These are phyloP conservation scores for Claviceps citrina DNA, from an alignment of 2,329 filamentous ascomycete species.

Conservation along the genomic window DNA sequence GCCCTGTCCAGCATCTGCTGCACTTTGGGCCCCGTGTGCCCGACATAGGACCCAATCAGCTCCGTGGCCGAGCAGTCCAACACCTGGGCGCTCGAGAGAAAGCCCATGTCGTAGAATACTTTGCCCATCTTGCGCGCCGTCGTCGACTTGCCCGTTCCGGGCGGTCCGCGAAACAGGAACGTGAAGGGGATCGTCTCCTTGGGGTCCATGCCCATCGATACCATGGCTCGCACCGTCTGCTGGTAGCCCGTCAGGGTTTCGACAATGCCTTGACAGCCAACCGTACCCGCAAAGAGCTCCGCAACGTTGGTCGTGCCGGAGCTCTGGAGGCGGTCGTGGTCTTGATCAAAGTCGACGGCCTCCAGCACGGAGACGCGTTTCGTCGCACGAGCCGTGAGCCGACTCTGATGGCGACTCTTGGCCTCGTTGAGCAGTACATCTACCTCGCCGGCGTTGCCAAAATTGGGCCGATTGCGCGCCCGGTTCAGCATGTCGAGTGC, in stretches of 20 bases:
- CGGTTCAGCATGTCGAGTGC: constrained; percentile 45
- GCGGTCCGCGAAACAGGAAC: constrained; percentile 50
- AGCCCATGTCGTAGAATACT: constrained; percentile 59
- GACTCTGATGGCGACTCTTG: constrained; percentile 26
- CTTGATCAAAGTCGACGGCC: constrained; percentile 57
- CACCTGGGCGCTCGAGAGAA: constrained; percentile 44
- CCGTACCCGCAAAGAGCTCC: constrained; percentile 39
- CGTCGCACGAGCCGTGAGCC: constrained; percentile 11
- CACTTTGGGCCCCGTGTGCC: constrained; percentile 55
- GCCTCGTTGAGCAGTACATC: constrained; percentile 48
- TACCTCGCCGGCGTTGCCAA: constrained; percentile 62
- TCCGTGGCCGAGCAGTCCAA: constrained; percentile 53
- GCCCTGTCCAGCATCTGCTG: constrained; percentile 40
- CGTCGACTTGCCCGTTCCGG: constrained; percentile 59
- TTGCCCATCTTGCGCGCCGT: constrained; percentile 61
- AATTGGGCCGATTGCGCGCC: constrained; percentile 48
- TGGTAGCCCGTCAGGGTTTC: constrained; percentile 28
- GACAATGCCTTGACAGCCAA: constrained; percentile 43
- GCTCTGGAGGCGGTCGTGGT: constrained; percentile 33
- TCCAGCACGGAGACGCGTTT: constrained; percentile 49
- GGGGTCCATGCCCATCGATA: constrained; percentile 13
- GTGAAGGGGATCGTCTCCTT: constrained; percentile 42
- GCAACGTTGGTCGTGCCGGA: constrained; percentile 28
- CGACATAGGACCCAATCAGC: constrained; percentile 51
- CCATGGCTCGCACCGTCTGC: constrained; percentile 27